These are phyloP conservation scores for Ogataea salicorniae DNA, from an alignment of 805 yeast genomes.

Conservation along the genomic window DNA sequence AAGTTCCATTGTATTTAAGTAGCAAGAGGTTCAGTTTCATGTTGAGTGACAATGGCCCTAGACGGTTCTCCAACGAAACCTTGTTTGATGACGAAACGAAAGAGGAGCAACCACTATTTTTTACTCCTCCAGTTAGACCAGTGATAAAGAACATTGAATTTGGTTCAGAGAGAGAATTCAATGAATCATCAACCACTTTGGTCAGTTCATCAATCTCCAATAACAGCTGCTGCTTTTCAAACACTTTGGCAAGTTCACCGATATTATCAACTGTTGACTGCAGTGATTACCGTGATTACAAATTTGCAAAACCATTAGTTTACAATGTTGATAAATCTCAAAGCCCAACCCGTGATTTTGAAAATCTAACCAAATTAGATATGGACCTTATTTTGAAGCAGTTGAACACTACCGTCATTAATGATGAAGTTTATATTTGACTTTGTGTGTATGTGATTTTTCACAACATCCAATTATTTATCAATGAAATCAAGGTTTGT, in stretches of 20 bases:
- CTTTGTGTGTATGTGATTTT: not conserved
- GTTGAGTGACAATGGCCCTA: not conserved
- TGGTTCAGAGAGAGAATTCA: constrained; percentile 5
- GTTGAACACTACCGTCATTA: constrained; percentile 13
- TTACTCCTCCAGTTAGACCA: not conserved
- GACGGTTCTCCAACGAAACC: not conserved
- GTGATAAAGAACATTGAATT: too few relatives aligned
- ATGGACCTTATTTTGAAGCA: constrained; percentile 10
- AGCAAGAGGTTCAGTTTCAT: too few relatives aligned
- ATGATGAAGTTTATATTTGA: constrained; percentile 15
- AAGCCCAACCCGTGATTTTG: not conserved
- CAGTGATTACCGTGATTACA: not conserved
- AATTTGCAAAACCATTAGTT: not conserved
- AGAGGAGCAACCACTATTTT: not conserved
- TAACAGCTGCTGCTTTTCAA: not conserved
- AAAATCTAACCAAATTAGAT: not conserved
- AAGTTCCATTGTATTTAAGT: not conserved
- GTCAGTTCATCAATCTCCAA: constrained; percentile 1
- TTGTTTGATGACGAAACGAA: not conserved
- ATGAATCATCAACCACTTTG: constrained; percentile 13
- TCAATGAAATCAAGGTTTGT: too few relatives aligned
- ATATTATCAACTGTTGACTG: not conserved
- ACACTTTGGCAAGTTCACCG: not conserved
- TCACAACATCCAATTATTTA: too few relatives aligned
- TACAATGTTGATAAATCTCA: not conserved